Conservation (phyloP, 306 rosid genomes). For the Prunus dulcis region DNA sequence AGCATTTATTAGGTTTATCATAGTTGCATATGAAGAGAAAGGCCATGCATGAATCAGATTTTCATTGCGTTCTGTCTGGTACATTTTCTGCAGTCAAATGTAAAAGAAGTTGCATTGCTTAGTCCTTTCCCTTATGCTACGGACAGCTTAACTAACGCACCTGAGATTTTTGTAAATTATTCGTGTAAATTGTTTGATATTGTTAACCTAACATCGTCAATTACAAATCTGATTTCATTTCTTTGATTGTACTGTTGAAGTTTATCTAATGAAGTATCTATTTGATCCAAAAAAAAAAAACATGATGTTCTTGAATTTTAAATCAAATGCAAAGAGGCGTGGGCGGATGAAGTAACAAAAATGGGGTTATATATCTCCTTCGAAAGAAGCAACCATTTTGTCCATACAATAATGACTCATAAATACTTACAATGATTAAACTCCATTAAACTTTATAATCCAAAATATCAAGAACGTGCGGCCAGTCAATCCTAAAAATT, state of each 20-base stretch:
- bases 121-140: neutral
- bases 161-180: neutral
- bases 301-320: neutral
- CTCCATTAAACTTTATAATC: neutral
- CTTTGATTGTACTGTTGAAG: no score
- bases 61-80: neutral
- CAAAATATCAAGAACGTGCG: neutral
- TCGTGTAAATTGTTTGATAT: neutral
- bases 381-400: neutral
- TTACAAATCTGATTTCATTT: neutral
- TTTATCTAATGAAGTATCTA: no score
- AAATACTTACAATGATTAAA: no score
- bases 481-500: conserved; percentile 53
- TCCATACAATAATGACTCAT: neutral
- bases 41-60: neutral
- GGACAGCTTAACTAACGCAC: neutral
- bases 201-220: neutral
- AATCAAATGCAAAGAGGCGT: no score
- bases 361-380: neutral
- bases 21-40: neutral
- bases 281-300: no score
- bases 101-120: neutral
- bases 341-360: neutral
- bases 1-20: neutral
- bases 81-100: neutral